These are phyloP conservation scores for Ascochyta clinopodiicola DNA, from an alignment of 2,329 filamentous ascomycete genomes.

Conservation along the genomic window DNA sequence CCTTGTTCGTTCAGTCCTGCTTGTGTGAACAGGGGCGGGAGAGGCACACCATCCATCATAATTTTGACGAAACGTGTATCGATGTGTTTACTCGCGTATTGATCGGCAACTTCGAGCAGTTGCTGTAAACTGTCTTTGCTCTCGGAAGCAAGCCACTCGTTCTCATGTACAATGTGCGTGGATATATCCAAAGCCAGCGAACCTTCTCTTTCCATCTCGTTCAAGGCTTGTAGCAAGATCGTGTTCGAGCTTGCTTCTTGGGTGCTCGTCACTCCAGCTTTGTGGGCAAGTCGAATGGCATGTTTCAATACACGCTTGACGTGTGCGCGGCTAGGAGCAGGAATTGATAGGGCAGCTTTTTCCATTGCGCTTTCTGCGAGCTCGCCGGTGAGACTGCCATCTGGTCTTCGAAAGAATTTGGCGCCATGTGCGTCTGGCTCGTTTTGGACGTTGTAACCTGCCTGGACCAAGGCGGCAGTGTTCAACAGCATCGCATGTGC, in stretches of 20 bases:
- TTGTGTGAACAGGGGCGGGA: slow-evolving; percentile 42
- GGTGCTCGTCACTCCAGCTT: slow-evolving; percentile 39
- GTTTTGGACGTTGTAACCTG: slow-evolving; percentile 31
- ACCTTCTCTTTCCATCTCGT: slow-evolving; percentile 34
- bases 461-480: slow-evolving; percentile 15
- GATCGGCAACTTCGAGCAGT: slow-evolving; percentile 32
- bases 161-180: slow-evolving; percentile 20
- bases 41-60: slow-evolving; percentile 44
- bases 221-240: slow-evolving; percentile 31
- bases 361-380: slow-evolving; percentile 35
- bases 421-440: slow-evolving; percentile 30
- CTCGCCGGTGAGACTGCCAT: slow-evolving; percentile 42
- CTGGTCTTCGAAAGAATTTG: slow-evolving; percentile 27
- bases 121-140: slow-evolving; percentile 6
- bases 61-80: slow-evolving; percentile 46
- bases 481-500: slow-evolving; percentile 34
- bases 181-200: slow-evolving; percentile 31
- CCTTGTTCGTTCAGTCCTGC: slow-evolving; percentile 33
- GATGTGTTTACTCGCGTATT: slow-evolving; percentile 35
- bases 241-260: slow-evolving; percentile 44
- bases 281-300: slow-evolving; percentile 31
- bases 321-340: slow-evolving; percentile 23
- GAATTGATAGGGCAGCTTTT: slow-evolving; percentile 27
- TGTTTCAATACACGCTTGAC: slow-evolving; percentile 24
- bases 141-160: slow-evolving; percentile 17